Conservation (phyloP, 768 basidiomycete genomes). For the Kockovaella imperatae region DNA sequence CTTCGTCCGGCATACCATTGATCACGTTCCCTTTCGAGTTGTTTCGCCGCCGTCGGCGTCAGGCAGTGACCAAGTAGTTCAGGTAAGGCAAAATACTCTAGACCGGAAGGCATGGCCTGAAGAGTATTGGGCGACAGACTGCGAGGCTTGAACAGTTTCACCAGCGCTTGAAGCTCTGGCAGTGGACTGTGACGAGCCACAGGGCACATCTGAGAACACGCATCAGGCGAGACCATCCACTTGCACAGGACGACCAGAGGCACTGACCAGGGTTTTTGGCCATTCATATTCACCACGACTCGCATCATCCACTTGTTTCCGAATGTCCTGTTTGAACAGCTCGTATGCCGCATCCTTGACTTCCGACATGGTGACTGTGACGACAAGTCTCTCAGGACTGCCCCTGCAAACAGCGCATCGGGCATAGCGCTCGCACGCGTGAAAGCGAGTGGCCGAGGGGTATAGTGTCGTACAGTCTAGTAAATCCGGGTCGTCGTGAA, state of each 20-base stretch:
- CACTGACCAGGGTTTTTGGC: conserved; percentile 58
- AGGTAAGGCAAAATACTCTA: conserved; percentile 70
- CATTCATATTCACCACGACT: conserved; percentile 25
- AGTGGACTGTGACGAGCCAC: conserved; percentile 79
- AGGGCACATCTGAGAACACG: conserved; percentile 39
- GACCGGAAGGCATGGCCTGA: conserved; percentile 49
- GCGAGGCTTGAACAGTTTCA: conserved; percentile 69
- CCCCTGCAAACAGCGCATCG: conserved; percentile 51
- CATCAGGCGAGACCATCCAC: conserved; percentile 5
- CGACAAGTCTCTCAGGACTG: conserved; percentile 48
- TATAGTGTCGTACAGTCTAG: conserved; percentile 23
- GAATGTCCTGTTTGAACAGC: conserved; percentile 48
- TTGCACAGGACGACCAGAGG: not conserved
- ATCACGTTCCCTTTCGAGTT: conserved; percentile 16
- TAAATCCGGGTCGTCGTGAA: conserved; percentile 53
- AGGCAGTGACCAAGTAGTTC: conserved; percentile 61
- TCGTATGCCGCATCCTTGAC: conserved; percentile 59
- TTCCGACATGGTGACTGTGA: conserved; percentile 76
- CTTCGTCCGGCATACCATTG: conserved; percentile 16
- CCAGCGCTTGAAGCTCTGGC: conserved; percentile 74
- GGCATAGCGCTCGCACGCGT: conserved; percentile 81
- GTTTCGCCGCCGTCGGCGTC: conserved; percentile 36
- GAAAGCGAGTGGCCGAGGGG: conserved; percentile 62
- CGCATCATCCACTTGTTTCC: conserved; percentile 46
- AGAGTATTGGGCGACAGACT: conserved; percentile 74